These are phyloP conservation scores for Mollisiaceae sp. DNA, from an alignment of 2,329 filamentous ascomycete genomes.

Conservation along the genomic window DNA sequence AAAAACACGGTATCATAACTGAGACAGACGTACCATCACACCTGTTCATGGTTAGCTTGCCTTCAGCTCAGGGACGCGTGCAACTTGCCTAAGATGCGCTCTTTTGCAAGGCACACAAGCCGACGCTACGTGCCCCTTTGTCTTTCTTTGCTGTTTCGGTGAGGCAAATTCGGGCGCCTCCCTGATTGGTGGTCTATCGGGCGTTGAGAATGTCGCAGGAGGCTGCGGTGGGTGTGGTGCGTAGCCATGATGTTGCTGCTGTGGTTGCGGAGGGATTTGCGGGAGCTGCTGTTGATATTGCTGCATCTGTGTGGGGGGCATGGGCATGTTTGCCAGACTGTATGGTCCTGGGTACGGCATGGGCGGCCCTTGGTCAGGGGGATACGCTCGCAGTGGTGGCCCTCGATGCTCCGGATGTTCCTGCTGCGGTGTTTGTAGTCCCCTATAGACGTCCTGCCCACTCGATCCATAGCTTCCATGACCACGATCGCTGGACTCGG, in stretches of 20 bases:
- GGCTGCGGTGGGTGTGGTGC: constrained; percentile 31
- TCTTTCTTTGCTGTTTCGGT: constrained; percentile 68
- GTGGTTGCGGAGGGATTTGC: constrained; percentile 30
- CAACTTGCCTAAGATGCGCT: constrained; percentile 70
- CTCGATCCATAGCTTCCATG: constrained; percentile 51
- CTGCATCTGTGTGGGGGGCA: constrained; percentile 28
- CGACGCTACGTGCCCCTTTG: constrained; percentile 82
- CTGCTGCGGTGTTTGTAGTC: constrained; percentile 40
- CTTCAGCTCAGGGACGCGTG: constrained; percentile 13
- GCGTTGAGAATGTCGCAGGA: constrained; percentile 34
- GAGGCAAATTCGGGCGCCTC: constrained; percentile 57
- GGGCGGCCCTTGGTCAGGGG: constrained; percentile 42
- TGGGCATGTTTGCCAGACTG: constrained; percentile 35
- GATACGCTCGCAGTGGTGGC: constrained; percentile 46
- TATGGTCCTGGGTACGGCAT: constrained; percentile 34
- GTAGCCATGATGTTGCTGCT: constrained; percentile 34
- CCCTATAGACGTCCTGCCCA: constrained; percentile 58
- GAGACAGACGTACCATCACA: constrained; percentile 64
- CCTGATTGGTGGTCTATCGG: constrained; percentile 44
- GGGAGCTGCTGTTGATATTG: constrained; percentile 34
- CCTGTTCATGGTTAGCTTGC: constrained; percentile 50
- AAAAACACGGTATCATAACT: constrained; percentile 20
- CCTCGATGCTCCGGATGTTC: constrained; percentile 36
- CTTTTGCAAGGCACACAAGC: constrained; percentile 86
- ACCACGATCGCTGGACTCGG: constrained; percentile 61